Percentiles rank a stretch among this genome's conserved stretches.
These are phyloP conservation scores for Fereydounia khargensis DNA, from an alignment of 1,284 basidiomycete species.

Conservation along the genomic window DNA sequence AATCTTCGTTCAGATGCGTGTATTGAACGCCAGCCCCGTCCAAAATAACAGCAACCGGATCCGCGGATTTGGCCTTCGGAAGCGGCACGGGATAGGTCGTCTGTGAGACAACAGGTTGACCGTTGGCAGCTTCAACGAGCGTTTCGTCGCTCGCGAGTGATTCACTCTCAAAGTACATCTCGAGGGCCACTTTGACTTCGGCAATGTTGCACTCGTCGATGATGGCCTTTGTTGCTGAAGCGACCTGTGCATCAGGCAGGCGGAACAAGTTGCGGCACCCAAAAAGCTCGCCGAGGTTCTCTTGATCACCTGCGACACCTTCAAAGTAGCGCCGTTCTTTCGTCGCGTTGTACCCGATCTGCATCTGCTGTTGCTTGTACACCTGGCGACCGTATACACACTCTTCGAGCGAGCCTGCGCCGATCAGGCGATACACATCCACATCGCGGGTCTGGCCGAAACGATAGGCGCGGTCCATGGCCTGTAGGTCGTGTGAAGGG, in stretches of 20 bases:
- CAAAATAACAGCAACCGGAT: slow-evolving; percentile 14
- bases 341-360: slow-evolving; percentile 67
- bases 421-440: slow-evolving; percentile 39
- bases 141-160: slow-evolving; percentile 7
- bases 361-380: slow-evolving; percentile 86
- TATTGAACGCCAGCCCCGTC: slow-evolving; percentile 21
- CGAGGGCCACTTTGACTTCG: slow-evolving; percentile 21
- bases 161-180: slow-evolving; percentile 12
- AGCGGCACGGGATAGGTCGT: too few relatives aligned
- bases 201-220: slow-evolving; percentile 39
- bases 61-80: too few relatives aligned
- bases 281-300: slow-evolving; percentile 74
- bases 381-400: slow-evolving; percentile 75
- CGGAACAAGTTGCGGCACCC: slow-evolving; percentile 78
- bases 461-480: slow-evolving; percentile 74
- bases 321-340: slow-evolving; percentile 67
- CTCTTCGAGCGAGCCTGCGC: slow-evolving; percentile 48
- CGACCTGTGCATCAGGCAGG: slow-evolving; percentile 65
- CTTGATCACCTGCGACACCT: slow-evolving; percentile 73
- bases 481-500: slow-evolving; percentile 84
- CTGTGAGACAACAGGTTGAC: too few relatives aligned
- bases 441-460: slow-evolving; percentile 52
- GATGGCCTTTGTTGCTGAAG: slow-evolving; percentile 28
- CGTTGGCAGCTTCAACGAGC: slow-evolving; percentile 9
- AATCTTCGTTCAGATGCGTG: slow-evolving; percentile 8